These are phyloP conservation scores for Xylaria sp. DNA, from an alignment of 2,329 filamentous ascomycete species.

Conservation along the genomic window DNA sequence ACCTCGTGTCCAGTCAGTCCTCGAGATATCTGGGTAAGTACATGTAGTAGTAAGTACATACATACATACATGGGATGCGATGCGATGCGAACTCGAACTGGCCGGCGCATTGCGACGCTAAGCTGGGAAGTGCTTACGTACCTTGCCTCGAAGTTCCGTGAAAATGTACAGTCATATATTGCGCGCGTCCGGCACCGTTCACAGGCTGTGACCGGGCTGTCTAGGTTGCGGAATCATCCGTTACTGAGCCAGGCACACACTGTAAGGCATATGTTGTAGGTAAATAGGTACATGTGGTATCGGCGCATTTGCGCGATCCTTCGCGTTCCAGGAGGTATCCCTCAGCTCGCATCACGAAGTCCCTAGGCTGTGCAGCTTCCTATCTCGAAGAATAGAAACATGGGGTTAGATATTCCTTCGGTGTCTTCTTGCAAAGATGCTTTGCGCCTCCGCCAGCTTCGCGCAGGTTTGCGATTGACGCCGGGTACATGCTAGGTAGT, in stretches of 20 bases:
- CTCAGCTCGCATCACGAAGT: slow-evolving; percentile 11
- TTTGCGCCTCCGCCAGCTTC: too few species aligned
- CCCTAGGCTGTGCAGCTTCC: slow-evolving; percentile 9
- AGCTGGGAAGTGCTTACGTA: slow-evolving; percentile 14
- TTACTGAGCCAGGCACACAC: slow-evolving; percentile 25
- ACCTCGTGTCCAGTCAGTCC: not conserved
- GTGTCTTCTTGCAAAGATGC: slow-evolving; percentile 7
- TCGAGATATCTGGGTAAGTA: too few species aligned
- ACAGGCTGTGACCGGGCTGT: too few species aligned
- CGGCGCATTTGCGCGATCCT: slow-evolving; percentile 25
- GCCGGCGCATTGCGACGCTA: slow-evolving; percentile 29
- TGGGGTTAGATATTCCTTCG: not conserved
- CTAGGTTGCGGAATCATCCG: slow-evolving; percentile 31
- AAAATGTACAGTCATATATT: slow-evolving; percentile 27
- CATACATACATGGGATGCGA: not conserved
- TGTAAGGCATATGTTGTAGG: too few species aligned
- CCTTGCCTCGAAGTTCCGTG: slow-evolving; percentile 18
- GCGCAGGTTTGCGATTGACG: slow-evolving; percentile 24
- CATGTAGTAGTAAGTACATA: too few species aligned
- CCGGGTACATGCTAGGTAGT: slow-evolving; percentile 22
- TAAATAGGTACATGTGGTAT: not conserved
- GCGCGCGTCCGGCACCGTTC: slow-evolving; percentile 21
- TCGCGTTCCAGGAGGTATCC: slow-evolving; percentile 16
- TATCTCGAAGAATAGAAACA: slow-evolving; percentile 2
- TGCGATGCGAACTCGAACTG: not conserved